These are phyloP conservation scores for Apiotrichum laibachii DNA, from an alignment of 1,284 basidiomycete genomes.

Conservation along the genomic window DNA sequence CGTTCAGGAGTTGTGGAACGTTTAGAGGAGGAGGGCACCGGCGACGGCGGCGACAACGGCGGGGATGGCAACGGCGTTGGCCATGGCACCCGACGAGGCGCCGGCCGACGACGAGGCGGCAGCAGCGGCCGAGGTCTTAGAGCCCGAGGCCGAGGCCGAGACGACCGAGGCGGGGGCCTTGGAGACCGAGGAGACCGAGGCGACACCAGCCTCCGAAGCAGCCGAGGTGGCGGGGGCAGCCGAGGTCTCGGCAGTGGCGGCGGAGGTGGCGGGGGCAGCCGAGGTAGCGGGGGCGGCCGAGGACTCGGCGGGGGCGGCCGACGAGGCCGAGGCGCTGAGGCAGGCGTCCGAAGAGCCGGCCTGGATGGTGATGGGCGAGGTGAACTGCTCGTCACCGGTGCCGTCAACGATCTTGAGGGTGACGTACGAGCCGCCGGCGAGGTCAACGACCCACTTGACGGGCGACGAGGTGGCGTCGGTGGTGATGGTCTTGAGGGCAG, in stretches of 20 bases:
- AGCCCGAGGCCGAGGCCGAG: constrained; percentile 10
- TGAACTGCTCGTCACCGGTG: constrained; percentile 36
- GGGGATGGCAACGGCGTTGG: constrained; percentile 28
- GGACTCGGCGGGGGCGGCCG: constrained; percentile 12
- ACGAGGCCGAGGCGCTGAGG: constrained; percentile 16
- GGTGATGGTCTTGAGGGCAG: constrained; percentile 32
- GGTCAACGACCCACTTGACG: constrained; percentile 44
- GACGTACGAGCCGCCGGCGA: constrained; percentile 33
- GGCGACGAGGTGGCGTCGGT: constrained; percentile 24
- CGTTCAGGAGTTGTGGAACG: neutral
- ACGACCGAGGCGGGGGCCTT: neutral
- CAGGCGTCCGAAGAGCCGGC: constrained; percentile 31
- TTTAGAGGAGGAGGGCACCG: constrained; percentile 40
- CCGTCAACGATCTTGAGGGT: constrained; percentile 42
- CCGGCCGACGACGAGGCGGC: constrained; percentile 21
- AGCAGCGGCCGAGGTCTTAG: constrained; percentile 15
- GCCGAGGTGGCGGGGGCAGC: constrained; percentile 6
- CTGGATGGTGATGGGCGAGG: constrained; percentile 37
- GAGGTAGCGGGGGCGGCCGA: neutral
- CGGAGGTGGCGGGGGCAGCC: constrained; percentile 15
- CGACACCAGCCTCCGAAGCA: neutral
- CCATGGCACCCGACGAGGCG: constrained; percentile 8
- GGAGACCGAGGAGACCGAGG: constrained; percentile 14
- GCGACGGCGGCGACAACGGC: constrained; percentile 37
- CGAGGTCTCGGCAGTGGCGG: constrained; percentile 10